These are phyloP conservation scores for Vaccinium macrocarpon DNA, from an alignment of 148 eudicot genomes.

Conservation along the genomic window DNA sequence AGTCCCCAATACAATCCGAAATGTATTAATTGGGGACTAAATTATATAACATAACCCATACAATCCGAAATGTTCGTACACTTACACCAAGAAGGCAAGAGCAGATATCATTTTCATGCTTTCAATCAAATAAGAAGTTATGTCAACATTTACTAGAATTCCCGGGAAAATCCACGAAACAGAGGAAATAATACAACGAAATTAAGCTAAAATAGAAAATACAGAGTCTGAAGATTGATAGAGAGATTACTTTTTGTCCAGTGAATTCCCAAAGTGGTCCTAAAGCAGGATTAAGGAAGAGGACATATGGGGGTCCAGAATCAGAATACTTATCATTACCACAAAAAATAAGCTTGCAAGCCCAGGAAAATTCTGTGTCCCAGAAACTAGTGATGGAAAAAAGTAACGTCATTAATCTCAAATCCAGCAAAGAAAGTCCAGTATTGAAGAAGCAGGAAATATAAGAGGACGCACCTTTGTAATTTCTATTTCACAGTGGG, in stretches of 20 bases:
- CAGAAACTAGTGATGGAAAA: not conserved
- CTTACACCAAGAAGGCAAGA: too few relatives aligned
- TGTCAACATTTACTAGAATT: not conserved
- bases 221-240: not conserved
- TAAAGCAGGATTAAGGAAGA: conserved; percentile 89
- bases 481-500: conserved; percentile 60
- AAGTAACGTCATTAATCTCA: conserved; percentile 6
- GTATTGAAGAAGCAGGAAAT: conserved; percentile 9
- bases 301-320: conserved; percentile 86
- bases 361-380: not conserved
- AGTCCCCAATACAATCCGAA: too few relatives aligned
- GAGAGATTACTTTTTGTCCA: conserved; percentile 67
- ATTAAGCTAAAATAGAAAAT: conserved; percentile 4
- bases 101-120: not conserved
- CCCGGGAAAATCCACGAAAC: not conserved
- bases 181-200: not conserved
- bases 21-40: too few relatives aligned
- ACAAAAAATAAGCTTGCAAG: not conserved
- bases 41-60: too few relatives aligned
- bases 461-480: conserved; percentile 50
- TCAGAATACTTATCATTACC: conserved; percentile 59
- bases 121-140: not conserved
- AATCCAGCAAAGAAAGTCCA: not conserved
- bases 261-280: conserved; percentile 96
- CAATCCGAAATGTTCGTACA: not conserved